Percentiles rank a stretch among this genome's conserved stretches.
These are phyloP conservation scores for Aurinia saxatilis DNA, from an alignment of 345 rosid genomes.

Conservation along the genomic window DNA sequence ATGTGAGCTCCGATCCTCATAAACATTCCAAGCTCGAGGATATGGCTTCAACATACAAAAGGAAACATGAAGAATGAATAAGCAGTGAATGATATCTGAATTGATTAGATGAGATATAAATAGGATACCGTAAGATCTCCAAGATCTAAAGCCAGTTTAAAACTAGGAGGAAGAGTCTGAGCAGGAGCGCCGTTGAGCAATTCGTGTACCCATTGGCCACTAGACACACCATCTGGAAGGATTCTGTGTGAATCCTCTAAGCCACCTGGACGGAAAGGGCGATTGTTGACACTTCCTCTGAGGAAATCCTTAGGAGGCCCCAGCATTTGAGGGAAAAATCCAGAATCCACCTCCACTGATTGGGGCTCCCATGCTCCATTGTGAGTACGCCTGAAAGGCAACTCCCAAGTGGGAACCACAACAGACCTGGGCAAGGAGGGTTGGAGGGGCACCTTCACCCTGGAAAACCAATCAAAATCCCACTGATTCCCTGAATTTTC, in stretches of 20 bases:
- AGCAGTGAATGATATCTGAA: conserved; percentile 5
- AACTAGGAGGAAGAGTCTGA: conserved; percentile 66
- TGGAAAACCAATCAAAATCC: conserved; percentile 94
- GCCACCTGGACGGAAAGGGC: conserved; percentile 96
- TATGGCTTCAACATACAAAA: conserved; percentile 41
- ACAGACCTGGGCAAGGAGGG: conserved; percentile 68
- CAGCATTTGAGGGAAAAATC: conserved; percentile 50
- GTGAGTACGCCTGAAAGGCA: conserved; percentile 60
- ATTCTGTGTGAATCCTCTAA: conserved; percentile 64
- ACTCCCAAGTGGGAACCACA: conserved; percentile 81
- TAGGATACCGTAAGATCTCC: conserved; percentile 75
- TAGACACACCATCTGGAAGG: conserved; percentile 65
- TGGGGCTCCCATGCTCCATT: conserved; percentile 49
- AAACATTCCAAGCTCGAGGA: conserved; percentile 65
- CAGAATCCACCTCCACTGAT: conserved; percentile 57
- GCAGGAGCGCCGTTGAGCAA: conserved; percentile 66
- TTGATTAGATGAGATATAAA: not conserved
- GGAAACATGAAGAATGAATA: conserved; percentile 3
- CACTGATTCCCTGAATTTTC: conserved; percentile 77
- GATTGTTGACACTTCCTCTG: conserved; percentile 84
- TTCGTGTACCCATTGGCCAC: conserved; percentile 81
- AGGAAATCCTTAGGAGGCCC: conserved; percentile 73
- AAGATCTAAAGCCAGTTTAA: conserved; percentile 72
- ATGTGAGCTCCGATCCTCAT: conserved; percentile 47
- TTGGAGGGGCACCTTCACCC: conserved; percentile 62